Base-by-base conservation (phyloP, 176 grass and related monocot genomes). In the Ananas comosus region DNA sequence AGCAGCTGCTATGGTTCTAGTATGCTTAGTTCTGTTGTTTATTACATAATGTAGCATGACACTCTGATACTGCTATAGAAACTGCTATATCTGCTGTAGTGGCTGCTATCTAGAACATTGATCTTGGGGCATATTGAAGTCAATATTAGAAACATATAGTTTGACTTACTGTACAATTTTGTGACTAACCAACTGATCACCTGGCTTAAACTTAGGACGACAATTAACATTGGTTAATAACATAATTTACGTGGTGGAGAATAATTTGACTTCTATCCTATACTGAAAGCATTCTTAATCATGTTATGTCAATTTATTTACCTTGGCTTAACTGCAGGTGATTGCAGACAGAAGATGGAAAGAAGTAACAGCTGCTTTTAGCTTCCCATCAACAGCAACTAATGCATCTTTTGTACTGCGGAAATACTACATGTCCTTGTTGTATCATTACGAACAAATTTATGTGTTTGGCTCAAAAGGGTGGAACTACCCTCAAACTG, bases 361-460 rank as follows among this genome's bases (percentile, higher is more conserved):
- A 79, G 95, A 94, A 82, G 90, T 99, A 64, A 93, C 90, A 1
- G 84, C 87, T 19, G 78, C 95, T 67, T 99, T 99, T 80, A 78
- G 65, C 72, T 94, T 99, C 22, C 95, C 87, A 11, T 82, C 85
- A 42, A 99, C 87, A 28, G 87, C 90, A 1, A 99, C 95, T 49
- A 99, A 94, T 73, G 85, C 95, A 63, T 94, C 90, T 64, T 99
- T 84, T 82, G 78, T 99, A 64, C 79, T 99, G 80, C 84, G 91
- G 48, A 99, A 99, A 68, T 94, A 94, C 42, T 99, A 99, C 66
- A 80, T 83, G 75, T 91, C 82, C 21, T 78, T 99, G 9, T 80
- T 99, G 74, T 77, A 82, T 64, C 95, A 93, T 79, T 99, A 91
- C 73, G 95, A 99, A 78, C 80, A 84, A 79, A 53, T 99, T 9